Evolutionary conservation across 306 rosid species (phyloP), one percentile per base, ranked within the genome.

Genomic region (Corylus avellana): DNA sequence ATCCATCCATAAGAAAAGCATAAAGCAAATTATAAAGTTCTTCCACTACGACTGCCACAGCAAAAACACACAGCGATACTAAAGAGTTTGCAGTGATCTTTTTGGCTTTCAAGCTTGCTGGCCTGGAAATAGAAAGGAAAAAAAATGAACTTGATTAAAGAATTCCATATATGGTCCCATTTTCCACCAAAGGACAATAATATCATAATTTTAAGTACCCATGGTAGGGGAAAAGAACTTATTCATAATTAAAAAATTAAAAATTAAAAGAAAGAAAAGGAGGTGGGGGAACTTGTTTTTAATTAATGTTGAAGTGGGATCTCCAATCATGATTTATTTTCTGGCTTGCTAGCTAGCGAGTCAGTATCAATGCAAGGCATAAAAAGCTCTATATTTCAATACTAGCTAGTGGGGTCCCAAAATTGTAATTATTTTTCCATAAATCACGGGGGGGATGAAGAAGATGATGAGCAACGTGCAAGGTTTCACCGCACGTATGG

Each of bases 111-210:
- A 75, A 53, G 77, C 81, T 85, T 74, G 76, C 86, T 78, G 63
- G 83, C 72, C 11, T 17, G 56, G 35, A 47, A 80, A 78, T 84
- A 80, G 88, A 86, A 87, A 84, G 84, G 77, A 81, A 72, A 84
- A 82, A 76, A 73, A 39, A 39, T 0, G 82, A 87, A 81, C 79
- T 85, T 84, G 86, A 79, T 76, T 82, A 88, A 86, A 76, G 79
- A 83, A 86, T 78, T 61, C 71, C 74, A 74, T 54, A 67, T 49
- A 72, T 64, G 97, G 95, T 72, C 92, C 97, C 97, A 86, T 87
- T 39, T 16, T 80, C 82, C 77, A 82, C 75, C 86, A 59, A 78
- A 75, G 51, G 79, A 48, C 68, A 78, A 81, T 59, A 77, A 58
- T 76, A 79, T 81, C 85, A 84, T 85, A 79, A 80, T 82, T 86